Evolutionary conservation across 768 basidiomycete genomes (phyloP), one percentile per base, ranked within the genome.

Genomic region (Russula sp.): DNA sequence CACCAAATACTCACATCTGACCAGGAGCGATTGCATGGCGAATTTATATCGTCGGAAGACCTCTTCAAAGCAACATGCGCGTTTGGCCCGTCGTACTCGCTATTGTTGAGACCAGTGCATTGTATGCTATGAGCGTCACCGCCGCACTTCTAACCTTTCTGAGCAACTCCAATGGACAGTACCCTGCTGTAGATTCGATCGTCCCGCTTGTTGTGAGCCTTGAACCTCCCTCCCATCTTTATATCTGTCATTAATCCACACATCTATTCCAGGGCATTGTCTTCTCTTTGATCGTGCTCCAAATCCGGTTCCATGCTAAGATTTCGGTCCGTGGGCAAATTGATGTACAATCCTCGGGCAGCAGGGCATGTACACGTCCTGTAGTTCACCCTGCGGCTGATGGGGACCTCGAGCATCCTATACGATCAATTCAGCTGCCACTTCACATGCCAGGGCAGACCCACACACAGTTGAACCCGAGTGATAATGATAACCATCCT

Each of bases 201-300:
- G 48, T 61, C 29, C 48, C 48, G 2, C 39, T 61, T 2, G 35
- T 61, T 22, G 55, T 61, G 32, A 36, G 49, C 18, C 48, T 8
- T 1, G 22, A 20, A 46, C n/a, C 22, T 22, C 25, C 25, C 25
- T 29, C 25, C 25, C 25, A 29, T 29, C 25, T 22, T 22, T 9
- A 22, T 46, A 22, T 46, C 9, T 8, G 10, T 11, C 34, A 20
- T 25, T 56, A 13, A 11, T 32, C 32, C 14, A 18, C 29, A 14
- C 5, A 10, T 11, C 25, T 48, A 20, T 20, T 5, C n/a, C 41
- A 58, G 57, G 46, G 60, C 34, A 56, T 59, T 10, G 51, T 29
- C 34, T 59, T 59, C 51, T 53, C 16, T 29, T 18, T 61, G 11
- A 43, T 61, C 22, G 25, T 61, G 18, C 48, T 56, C 18, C 60